Evolutionary conservation across 345 rosid species (phyloP).

Genomic region (Gossypium herbaceum): DNA sequence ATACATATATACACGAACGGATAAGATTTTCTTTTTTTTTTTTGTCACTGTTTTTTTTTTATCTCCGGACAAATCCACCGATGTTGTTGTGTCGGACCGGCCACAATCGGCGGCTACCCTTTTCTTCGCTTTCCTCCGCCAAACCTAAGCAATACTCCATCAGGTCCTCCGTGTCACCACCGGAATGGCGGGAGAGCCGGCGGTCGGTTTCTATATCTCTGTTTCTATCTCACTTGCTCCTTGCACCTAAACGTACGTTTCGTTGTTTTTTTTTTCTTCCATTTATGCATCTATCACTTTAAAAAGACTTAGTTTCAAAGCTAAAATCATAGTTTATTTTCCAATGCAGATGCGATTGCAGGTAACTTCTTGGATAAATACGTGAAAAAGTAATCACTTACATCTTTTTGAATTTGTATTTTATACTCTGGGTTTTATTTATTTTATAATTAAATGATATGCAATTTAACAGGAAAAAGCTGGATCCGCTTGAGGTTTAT

Average conservation of each 20-base stretch:
- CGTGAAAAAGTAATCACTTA: constrained; percentile 46
- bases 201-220: constrained; percentile 63
- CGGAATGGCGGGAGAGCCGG: constrained; percentile 42
- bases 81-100: constrained; percentile 5
- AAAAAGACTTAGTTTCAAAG: neutral
- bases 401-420: neutral
- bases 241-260: constrained; percentile 41
- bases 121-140: neutral
- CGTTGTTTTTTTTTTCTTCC: neutral
- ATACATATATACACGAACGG: neutral
- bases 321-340: neutral
- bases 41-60: neutral
- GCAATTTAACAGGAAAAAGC: constrained; percentile 56
- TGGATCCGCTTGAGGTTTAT: constrained; percentile 75
- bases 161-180: constrained; percentile 19
- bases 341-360: constrained; percentile 52
- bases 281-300: neutral
- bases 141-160: neutral
- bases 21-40: neutral
- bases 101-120: neutral
- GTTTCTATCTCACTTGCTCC: constrained; percentile 38
- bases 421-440: neutral
- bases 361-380: constrained; percentile 54
- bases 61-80: neutral
- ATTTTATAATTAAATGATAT: neutral